phyloP scores from a whole-genome alignment of 2,329 filamentous ascomycete species.

The Neoscytalidium dimidiatum region DNA sequence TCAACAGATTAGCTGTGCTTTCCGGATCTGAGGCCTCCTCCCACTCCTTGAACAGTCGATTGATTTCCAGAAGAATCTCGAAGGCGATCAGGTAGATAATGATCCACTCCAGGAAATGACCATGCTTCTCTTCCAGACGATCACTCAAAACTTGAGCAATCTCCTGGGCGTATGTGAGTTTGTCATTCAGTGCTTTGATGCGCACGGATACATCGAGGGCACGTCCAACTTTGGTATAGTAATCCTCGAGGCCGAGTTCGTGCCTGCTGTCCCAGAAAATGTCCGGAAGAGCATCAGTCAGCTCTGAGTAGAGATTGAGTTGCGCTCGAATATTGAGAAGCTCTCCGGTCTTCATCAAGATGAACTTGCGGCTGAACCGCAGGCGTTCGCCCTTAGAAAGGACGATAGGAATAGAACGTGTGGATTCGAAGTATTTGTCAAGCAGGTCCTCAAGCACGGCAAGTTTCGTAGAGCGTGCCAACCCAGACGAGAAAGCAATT shows the following conservation, averaged over 20 bases:
- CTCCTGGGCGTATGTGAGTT: conserved; percentile 97
- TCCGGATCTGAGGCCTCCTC: conserved; percentile 45
- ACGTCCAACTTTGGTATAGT: conserved; percentile 90
- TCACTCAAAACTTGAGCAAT: conserved; percentile 88
- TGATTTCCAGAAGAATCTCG: conserved; percentile 85
- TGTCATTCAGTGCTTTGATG: conserved; percentile 90
- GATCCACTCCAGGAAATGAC: conserved; percentile 86
- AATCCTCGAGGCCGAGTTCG: conserved; percentile 86
- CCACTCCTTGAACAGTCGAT: conserved; percentile 68
- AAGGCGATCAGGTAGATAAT: conserved; percentile 93
- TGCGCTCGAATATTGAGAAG: conserved; percentile 86
- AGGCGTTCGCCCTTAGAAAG: conserved; percentile 68
- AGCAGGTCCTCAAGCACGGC: conserved; percentile 86
- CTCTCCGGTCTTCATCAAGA: conserved; percentile 91
- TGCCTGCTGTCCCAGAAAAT: conserved; percentile 94
- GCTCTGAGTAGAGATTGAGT: conserved; percentile 93
- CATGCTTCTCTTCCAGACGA: conserved; percentile 86
- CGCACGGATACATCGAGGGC: conserved; percentile 89
- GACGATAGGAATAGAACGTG: conserved; percentile 76
- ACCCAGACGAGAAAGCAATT: conserved; percentile 92
- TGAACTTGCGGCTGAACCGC: conserved; percentile 68
- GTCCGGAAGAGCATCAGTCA: conserved; percentile 92
- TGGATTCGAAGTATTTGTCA: conserved; percentile 82
- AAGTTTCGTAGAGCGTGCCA: conserved; percentile 90
- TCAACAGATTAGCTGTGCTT: conserved; percentile 43